Evolutionary conservation across 1,284 basidiomycete genomes (phyloP), one percentile per base, ranked within the genome.

Genomic region (Athelia sp.): DNA sequence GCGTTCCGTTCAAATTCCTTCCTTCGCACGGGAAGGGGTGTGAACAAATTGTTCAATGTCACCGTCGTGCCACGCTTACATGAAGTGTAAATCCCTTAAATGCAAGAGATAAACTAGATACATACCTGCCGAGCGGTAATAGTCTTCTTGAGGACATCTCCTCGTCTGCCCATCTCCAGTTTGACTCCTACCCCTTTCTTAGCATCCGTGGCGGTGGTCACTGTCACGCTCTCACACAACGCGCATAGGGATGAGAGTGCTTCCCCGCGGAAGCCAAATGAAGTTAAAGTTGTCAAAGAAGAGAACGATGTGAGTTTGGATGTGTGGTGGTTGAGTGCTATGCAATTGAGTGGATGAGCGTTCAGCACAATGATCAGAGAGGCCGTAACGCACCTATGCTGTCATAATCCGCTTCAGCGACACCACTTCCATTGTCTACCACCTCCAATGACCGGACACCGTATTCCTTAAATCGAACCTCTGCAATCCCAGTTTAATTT

Each of bases 211-310:
- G 90, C 78, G 1, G 94, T 97, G 0, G 78, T 78, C 47, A 96
- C 74, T 0, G 73, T 76, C 9, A 97, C 78, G 0, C 71, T 69
- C 45, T 90, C 84, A 47, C 85, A 82, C 1, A 98, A 71, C 1
- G 93, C 91, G 60, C 95, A 99, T 0, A 99, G 75, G 1, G 94
- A 93, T 1, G 93, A 92, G 0, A 99, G 74, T 0, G 97, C 97
- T 67, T 99, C 97, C 15, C 97, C 97, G 26, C 96, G 82, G 61
- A 99, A 99, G 0, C 97, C 97, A 65, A 98, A 98, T 0, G 95
- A 95, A 2, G 73, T 71, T 3, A 99, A 82, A 0, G 78, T 70
- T 0, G 81, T 72, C 1, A 99, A 78, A 58, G 93, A 90, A 2
- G 80, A 72, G 59, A 90, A 92, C 1, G 82, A 79, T 1, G 82